Evolutionary conservation across 2,329 filamentous ascomycete genomes (phyloP), one percentile per base, ranked within the genome.

Genomic region (Trichoderma cornu-damae): DNA sequence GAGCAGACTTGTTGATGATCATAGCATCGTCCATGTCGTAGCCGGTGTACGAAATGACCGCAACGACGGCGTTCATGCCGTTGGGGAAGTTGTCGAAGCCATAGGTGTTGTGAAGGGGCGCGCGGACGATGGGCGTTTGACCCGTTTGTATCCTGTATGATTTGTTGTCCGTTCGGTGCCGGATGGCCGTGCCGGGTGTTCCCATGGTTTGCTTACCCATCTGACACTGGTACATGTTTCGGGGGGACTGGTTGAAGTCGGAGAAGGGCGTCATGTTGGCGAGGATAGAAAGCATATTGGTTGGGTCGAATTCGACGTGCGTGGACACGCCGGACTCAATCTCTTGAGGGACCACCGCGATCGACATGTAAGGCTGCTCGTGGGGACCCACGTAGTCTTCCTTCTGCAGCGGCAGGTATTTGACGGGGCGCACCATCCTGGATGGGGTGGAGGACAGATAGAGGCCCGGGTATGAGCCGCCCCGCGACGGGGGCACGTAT

Each of bases 11-110:
- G 79, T 97, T 97, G 70, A 99, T 80, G 69, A 99, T 97, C 93
- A 97, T 97, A 70, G 94, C 94, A 75, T 99, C 94, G 79, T 99
- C 94, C 94, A 99, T 99, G 80, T 99, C 94, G 75, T 97, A 99
- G 51, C 93, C 94, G 2, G 93, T 97, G 73, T 99, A 99, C 0
- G 93, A 96, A 62, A 99, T 96, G 71, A 99, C 95, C 59, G 94
- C 94, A 59, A 99, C 94, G 37, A 97, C 86, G 7, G 91, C 90
- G 67, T 99, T 99, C 67, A 85, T 92, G 26, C 94, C 94, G 70
- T 97, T 96, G 55, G 94, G 94, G 72, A 96, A 99, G 73, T 97
- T 97, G 76, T 99, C 94, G 60, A 97, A 86, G 18, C 93, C 94
- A 68, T 99, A 99, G 18, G 90, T 87, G 68, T 96, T 97, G 75